Evolutionary conservation across 768 basidiomycete genomes (phyloP).

Genomic region (Leccinum variicolor): DNA sequence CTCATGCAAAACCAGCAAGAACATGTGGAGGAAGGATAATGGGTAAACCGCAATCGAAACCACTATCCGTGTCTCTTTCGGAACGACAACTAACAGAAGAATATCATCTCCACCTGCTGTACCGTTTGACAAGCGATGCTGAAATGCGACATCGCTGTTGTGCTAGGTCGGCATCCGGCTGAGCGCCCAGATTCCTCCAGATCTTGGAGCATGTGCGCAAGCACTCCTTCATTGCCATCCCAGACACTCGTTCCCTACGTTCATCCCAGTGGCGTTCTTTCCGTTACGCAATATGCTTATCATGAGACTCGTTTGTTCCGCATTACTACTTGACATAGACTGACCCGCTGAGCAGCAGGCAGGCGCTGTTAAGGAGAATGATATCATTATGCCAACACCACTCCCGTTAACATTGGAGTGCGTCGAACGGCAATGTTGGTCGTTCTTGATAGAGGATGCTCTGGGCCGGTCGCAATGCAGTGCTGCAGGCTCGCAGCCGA

Average conservation of each 20-base stretch:
- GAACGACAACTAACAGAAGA: not conserved
- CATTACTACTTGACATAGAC: not conserved
- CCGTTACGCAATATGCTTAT: constrained; percentile 93
- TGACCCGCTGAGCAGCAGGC: constrained; percentile 45
- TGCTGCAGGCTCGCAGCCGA: constrained; percentile 66
- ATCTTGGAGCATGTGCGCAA: constrained; percentile 94
- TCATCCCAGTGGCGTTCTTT: constrained; percentile 82
- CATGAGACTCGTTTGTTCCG: constrained; percentile 38
- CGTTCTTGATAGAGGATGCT: constrained; percentile 93
- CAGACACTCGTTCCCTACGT: constrained; percentile 91
- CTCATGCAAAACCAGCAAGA: no score
- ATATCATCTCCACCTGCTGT: not conserved
- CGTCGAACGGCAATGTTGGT: constrained; percentile 78
- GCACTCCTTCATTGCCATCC: constrained; percentile 86
- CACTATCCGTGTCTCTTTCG: not conserved
- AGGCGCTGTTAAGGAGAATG: constrained; percentile 66
- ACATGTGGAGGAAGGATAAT: not conserved
- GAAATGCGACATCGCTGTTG: not conserved
- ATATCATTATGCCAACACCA: constrained; percentile 69
- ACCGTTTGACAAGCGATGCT: not conserved
- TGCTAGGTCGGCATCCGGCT: constrained; percentile 82
- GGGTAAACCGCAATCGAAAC: not conserved
- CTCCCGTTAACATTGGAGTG: constrained; percentile 93
- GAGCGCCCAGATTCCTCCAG: constrained; percentile 94
- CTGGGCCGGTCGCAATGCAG: constrained; percentile 95